These are phyloP conservation scores for Castanea sativa DNA, from an alignment of 306 rosid genomes.

Conservation along the genomic window DNA sequence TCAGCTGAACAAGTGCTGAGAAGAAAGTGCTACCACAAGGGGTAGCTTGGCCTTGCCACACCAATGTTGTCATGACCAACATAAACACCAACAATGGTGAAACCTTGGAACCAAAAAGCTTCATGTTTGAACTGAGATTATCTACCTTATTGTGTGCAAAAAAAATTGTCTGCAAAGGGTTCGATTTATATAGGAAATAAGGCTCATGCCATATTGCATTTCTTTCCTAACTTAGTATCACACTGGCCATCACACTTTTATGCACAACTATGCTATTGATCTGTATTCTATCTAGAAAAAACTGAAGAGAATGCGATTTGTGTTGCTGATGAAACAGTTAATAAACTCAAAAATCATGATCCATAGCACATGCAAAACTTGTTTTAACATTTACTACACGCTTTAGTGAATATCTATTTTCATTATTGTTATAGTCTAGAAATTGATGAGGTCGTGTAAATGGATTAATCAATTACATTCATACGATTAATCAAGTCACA, in stretches of 20 bases:
- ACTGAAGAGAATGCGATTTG: conserved; percentile 12
- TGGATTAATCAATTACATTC: background rate
- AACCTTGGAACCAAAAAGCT: conserved; percentile 16
- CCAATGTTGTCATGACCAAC: conserved; percentile 25
- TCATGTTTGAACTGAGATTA: conserved; percentile 27
- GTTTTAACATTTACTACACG: background rate
- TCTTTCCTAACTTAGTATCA: conserved; percentile 49
- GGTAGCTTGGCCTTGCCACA: conserved; percentile 35
- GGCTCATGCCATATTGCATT: conserved; percentile 26
- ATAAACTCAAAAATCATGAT: conserved; percentile 40
- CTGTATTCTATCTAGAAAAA: background rate
- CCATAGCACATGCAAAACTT: conserved; percentile 5
- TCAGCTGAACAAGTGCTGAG: conserved; percentile 72
- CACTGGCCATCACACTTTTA: conserved; percentile 29
- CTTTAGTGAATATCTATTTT: background rate
- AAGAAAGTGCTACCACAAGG: conserved; percentile 72
- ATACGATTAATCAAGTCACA: background rate
- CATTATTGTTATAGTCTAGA: background rate
- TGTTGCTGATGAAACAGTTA: conserved; percentile 32
- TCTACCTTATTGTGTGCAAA: background rate
- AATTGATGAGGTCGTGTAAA: background rate
- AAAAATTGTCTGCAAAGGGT: background rate
- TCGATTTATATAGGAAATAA: conserved; percentile 32
- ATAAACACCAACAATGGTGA: conserved; percentile 28
- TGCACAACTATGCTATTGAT: conserved; percentile 4